Conservation (phyloP, 495 filamentous ascomycete species). For the Daldinia grandis region DNA sequence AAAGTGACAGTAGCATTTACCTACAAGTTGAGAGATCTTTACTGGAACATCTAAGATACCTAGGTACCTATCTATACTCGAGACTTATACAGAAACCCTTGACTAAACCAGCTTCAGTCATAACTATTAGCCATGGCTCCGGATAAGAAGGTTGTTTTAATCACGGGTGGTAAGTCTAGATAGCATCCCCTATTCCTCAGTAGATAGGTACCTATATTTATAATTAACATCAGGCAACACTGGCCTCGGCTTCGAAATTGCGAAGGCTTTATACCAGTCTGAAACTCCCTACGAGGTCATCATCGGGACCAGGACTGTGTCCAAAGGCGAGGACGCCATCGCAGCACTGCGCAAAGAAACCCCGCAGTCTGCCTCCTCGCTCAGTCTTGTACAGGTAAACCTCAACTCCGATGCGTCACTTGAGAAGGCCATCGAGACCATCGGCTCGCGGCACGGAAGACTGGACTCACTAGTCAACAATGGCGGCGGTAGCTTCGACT, state of each 20-base stretch:
- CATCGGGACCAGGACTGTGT: constrained; percentile 54
- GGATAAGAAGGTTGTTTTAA: constrained; percentile 42
- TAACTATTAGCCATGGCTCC: constrained; percentile 36
- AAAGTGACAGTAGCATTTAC: neutral
- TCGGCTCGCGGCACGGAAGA: constrained; percentile 50
- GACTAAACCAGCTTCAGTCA: no score
- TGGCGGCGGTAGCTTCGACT: constrained; percentile 54
- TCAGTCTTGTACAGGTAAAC: constrained; percentile 57
- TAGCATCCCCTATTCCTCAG: neutral
- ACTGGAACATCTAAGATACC: neutral
- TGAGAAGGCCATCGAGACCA: constrained; percentile 46
- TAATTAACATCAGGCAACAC: constrained; percentile 49
- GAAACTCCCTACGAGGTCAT: constrained; percentile 56
- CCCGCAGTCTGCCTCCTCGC: constrained; percentile 47
- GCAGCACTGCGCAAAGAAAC: constrained; percentile 45
- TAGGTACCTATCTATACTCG: neutral
- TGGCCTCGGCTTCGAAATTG: constrained; percentile 60
- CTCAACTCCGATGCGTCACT: constrained; percentile 64
- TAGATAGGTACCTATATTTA: neutral
- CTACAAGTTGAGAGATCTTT: neutral
- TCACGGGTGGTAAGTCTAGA: constrained; percentile 46
- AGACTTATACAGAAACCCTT: no score
- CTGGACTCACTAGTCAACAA: constrained; percentile 66
- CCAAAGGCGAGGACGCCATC: constrained; percentile 58
- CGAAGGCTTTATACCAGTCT: constrained; percentile 55